Evolutionary conservation across 1,284 basidiomycete species (phyloP).

Genomic region (Sporisorium exsertum): DNA sequence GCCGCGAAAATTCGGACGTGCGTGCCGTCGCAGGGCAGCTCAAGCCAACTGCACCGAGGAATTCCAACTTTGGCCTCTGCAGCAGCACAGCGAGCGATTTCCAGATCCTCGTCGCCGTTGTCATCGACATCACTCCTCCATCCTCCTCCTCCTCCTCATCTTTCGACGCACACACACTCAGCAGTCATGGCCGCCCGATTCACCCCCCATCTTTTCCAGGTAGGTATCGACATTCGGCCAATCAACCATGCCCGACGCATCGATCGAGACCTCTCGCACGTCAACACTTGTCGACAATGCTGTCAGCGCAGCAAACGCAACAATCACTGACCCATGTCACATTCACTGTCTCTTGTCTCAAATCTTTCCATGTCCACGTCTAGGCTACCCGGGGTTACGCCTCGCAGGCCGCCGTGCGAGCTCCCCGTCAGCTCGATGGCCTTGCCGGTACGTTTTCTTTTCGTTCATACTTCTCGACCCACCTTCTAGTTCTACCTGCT

Average conservation of each 20-base stretch:
- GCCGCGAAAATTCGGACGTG: conserved; percentile 26
- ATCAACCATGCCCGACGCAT: neutral
- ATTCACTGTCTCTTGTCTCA: neutral
- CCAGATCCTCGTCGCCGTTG: conserved; percentile 16
- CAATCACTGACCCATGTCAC: neutral
- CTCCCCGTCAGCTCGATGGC: conserved; percentile 63
- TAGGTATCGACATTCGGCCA: conserved; percentile 24
- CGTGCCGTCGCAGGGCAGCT: conserved; percentile 15
- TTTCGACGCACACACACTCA: conserved; percentile 5
- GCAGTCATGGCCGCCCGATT: conserved; percentile 54
- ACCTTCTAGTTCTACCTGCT: neutral
- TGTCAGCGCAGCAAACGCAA: neutral
- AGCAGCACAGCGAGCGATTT: neutral
- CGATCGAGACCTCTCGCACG: neutral
- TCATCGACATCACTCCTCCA: neutral
- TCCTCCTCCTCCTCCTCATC: neutral
- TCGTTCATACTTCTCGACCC: conserved; percentile 7
- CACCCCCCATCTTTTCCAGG: conserved; percentile 57
- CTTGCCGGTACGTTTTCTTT: conserved; percentile 55
- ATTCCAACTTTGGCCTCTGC: neutral
- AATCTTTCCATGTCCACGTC: neutral
- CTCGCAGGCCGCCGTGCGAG: conserved; percentile 61
- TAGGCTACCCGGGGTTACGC: conserved; percentile 67
- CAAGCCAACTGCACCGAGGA: conserved; percentile 17
- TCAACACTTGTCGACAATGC: neutral